Conservation (phyloP, 768 basidiomycete genomes). For the Mrakia blollopis region DNA sequence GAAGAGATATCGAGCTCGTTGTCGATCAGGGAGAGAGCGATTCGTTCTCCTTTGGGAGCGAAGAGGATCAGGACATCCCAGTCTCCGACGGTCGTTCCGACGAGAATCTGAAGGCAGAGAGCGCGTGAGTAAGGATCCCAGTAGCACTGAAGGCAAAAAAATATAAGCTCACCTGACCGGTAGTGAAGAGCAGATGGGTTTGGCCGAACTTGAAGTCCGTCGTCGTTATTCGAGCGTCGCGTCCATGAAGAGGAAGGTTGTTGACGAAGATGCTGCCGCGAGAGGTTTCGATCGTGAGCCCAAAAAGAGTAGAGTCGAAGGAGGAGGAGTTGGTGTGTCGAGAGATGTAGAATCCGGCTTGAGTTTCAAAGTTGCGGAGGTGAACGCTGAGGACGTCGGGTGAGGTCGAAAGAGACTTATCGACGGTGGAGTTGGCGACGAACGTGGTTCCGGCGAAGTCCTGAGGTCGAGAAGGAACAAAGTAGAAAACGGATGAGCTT, state of each 20-base stretch:
- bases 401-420: not conserved
- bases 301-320: conserved; percentile 56
- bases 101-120: conserved; percentile 53
- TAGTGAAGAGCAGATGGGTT: conserved; percentile 61
- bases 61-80: conserved; percentile 63
- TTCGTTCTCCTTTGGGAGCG: conserved; percentile 42
- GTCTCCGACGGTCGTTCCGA: conserved; percentile 56
- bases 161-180: conserved; percentile 47
- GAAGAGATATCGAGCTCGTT: not conserved
- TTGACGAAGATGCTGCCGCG: not conserved
- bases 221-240: conserved; percentile 68
- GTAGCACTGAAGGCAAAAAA: not conserved
- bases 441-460: conserved; percentile 7
- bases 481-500: not conserved
- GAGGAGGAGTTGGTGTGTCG: conserved; percentile 61
- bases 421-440: conserved; percentile 5
- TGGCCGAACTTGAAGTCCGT: conserved; percentile 67
- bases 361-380: conserved; percentile 63
- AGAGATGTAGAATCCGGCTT: conserved; percentile 62
- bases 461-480: not conserved
- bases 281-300: conserved; percentile 56
- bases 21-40: not conserved
- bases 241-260: conserved; percentile 58
- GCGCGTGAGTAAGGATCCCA: not conserved
- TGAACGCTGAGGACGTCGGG: conserved; percentile 34